These are phyloP conservation scores for Amphicarpaea edgeworthii DNA, from an alignment of 306 rosid genomes.

Conservation along the genomic window DNA sequence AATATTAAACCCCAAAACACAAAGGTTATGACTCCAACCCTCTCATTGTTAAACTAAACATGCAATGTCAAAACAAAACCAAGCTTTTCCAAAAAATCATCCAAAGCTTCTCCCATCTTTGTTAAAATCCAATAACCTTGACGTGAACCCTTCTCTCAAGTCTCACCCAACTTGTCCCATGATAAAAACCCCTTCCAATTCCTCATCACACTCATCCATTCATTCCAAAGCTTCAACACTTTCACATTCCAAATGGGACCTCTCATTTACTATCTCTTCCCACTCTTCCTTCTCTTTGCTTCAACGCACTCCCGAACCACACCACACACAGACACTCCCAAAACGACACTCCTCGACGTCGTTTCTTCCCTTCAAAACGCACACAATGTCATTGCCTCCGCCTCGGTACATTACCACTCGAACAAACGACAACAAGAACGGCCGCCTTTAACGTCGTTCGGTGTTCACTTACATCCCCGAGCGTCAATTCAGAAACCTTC, in stretches of 20 bases:
- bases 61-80: not conserved
- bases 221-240: not conserved
- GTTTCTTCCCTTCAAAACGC: slow-evolving; percentile 54
- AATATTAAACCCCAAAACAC: slow-evolving; percentile 2
- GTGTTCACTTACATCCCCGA: slow-evolving; percentile 64
- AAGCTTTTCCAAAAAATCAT: slow-evolving; percentile 40
- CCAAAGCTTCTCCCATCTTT: slow-evolving; percentile 51
- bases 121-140: slow-evolving; percentile 23
- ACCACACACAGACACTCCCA: not conserved
- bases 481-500: slow-evolving; percentile 54
- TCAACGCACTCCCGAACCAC: slow-evolving; percentile 50
- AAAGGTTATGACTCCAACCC: slow-evolving; percentile 43
- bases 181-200: slow-evolving; percentile 21
- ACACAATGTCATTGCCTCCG: slow-evolving; percentile 23
- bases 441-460: slow-evolving; percentile 26
- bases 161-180: slow-evolving; percentile 1
- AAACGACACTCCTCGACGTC: slow-evolving; percentile 67
- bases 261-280: slow-evolving; percentile 21
- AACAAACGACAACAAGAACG: not conserved
- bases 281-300: slow-evolving; percentile 29
- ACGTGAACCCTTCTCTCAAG: not conserved
- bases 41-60: not conserved
- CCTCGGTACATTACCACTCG: not conserved
- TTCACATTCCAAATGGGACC: slow-evolving; percentile 30
- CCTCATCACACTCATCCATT: not conserved